Evolutionary conservation across 345 rosid genomes (phyloP), one percentile per base, ranked within the genome.

Genomic region (Zanthoxylum bungeanum): DNA sequence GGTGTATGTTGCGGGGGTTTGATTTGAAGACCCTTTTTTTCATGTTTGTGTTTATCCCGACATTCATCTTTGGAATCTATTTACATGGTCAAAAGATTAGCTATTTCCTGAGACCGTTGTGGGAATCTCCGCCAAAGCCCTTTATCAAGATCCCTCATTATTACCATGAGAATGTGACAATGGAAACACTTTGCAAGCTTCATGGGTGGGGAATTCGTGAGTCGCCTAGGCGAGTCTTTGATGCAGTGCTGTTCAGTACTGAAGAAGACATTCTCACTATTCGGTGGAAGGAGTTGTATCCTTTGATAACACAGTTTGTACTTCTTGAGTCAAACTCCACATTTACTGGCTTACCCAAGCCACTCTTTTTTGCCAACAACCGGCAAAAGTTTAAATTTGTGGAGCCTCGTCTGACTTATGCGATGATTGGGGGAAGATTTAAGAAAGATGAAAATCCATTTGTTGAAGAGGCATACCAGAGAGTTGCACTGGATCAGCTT

Each of bases 271-370:
- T 94, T 71, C 90, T 91, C 34, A 84, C 88, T 1, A 74, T 94
- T 72, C 87, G 98, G 14, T 94, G 98, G 98, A 91, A 90, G 11
- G 97, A 91, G 78, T 73, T 94, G 66, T 86, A 83, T 67, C 98
- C 98, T 17, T 91, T 85, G 53, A 72, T 94, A 10, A 90, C 92
- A 0, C 88, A 90, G 74, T 91, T 94, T 60, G 97, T 94, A 47
- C 79, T 94, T 37, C 96, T 94, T 2, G 98, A 94, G 76, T 90
- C 98, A 0, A 94, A 94, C 74, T 94, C 98, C 0, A 94, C 98
- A 3, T 94, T 91, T 62, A 86, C 97, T 1, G 87, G 96, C 73
- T 47, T 88, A 28, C 85, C 86, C 28, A 94, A 94, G 70, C 83
- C 91, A 7, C 73, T 90, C 82, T 71, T 78, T 46, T 91, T 94